Base-by-base conservation (phyloP, 1,284 basidiomycete genomes). In the Erythrobasidium hasegawianum region DNA sequence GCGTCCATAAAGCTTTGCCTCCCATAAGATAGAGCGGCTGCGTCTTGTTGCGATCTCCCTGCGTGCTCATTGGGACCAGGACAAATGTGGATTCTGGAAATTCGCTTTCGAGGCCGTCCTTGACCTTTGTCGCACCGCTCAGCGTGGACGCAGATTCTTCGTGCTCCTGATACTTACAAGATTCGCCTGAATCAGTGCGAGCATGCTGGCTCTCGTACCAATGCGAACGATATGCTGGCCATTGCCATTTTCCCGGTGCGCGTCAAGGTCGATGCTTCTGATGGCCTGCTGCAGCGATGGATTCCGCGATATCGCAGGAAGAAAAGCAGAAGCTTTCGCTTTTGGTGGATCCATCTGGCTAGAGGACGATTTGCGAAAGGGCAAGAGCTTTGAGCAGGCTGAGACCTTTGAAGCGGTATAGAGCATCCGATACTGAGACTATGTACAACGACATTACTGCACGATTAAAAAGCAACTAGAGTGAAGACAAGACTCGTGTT, bases 1-100 rank as follows among this genome's bases (percentile, higher is more conserved):
- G 89, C 29, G 94, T 97, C 94, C 94, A 97, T 16, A 97, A 80
- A 0, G 88, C 86, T 77, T 94, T 92, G 27, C 79, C 79, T 16
- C 79, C 79, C 53, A 80, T 77, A 24, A 83, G 79, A 72, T 83
- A 83, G 16, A 83, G 75, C 0, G 81, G 81, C 43, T 81, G 80
- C 38, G 77, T 86, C 77, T 93, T 87, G 75, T 97, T 95, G 72
- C 88, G 87, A 79, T 98, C 96, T 9, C 94, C 95, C 8, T 86
- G 86, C 1, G 91, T 96, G 40, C 87, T 83, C 87, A 95, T 94
- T 78, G 90, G 91, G 20, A 84, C 85, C 52, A 93, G 73, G 33
- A 75, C 75, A 55, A 78, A 78, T n/a, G 45, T 40, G 18, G 18
- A 22, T n/a, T 24, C 24, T 16, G 20, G 24, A 45, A 20, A 14